Evolutionary conservation across 2,329 filamentous ascomycete genomes (phyloP), one percentile per base, ranked within the genome.

Genomic region (Nigrograna mackinnonii): DNA sequence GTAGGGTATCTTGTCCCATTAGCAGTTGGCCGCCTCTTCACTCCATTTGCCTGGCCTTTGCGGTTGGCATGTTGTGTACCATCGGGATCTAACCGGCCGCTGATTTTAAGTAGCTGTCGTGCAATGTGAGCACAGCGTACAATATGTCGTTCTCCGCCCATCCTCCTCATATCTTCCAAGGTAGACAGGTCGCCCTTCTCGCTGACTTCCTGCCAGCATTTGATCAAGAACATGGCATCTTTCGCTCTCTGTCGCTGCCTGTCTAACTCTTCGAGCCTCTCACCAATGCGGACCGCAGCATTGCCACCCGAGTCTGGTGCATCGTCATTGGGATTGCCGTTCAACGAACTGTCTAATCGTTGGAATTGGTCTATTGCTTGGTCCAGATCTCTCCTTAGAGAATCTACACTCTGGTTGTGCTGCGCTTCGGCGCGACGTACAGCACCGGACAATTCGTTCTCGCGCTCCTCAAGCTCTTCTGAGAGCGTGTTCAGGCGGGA

Each of bases 171-270:
- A 50, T 95, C 91, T 67, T 97, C 90, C 35, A 99, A 72, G n/a
- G 87, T 85, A 6, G 87, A 86, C 42, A 97, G 78, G 55, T 94
- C 85, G 3, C 94, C 94, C 6, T 86, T 86, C 60, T 96, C 91
- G 69, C 86, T 91, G 56, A 99, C 90, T 62, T 97, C 92, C 30
- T 90, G 84, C 92, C 94, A 99, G 73, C 94, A 99, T 65, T 95
- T 88, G 52, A 99, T 91, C 45, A 99, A 72, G 66, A 97, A 97
- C 64, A 89, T 92, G 47, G 94, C 91, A 73, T 99, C 94, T 66
- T 94, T 80, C 22, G 94, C 94, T 46, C 92, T 79, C 63, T 90
- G 86, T 55, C 91, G 79, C 72, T 99, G 95, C 60, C 90, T 84
- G 69, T 99, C 94, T 46, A 99, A 78, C 67, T 97, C 92, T 72